phyloP scores from a whole-genome alignment of 2,329 filamentous ascomycete genomes.

The Aspergillus costaricaensis region DNA sequence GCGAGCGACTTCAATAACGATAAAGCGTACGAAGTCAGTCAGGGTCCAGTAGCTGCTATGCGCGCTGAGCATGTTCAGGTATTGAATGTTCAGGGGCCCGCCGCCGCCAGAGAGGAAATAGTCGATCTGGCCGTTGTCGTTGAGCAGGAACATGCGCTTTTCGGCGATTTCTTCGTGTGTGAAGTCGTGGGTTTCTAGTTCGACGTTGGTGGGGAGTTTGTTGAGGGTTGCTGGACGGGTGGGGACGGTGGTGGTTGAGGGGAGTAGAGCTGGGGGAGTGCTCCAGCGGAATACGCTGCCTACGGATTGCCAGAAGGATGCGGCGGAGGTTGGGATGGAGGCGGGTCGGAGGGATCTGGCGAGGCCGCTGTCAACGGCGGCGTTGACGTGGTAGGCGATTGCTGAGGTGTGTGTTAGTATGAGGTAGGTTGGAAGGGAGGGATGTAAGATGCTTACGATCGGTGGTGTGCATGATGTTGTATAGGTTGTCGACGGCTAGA shows the following conservation, averaged over 20 bases:
- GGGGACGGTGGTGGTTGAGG: slow-evolving; percentile 69
- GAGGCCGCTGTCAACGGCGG: slow-evolving; percentile 80
- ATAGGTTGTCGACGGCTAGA: slow-evolving; percentile 90
- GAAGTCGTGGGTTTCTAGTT: slow-evolving; percentile 95
- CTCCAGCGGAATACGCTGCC: slow-evolving; percentile 63
- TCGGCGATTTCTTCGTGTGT: slow-evolving; percentile 89
- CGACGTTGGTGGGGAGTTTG: slow-evolving; percentile 69
- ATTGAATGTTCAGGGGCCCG: slow-evolving; percentile 90
- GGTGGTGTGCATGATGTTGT: slow-evolving; percentile 81
- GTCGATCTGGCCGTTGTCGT: slow-evolving; percentile 96
- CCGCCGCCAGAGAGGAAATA: slow-evolving; percentile 82
- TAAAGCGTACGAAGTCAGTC: slow-evolving; percentile 82
- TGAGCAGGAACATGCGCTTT: slow-evolving; percentile 80
- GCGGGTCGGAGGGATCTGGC: slow-evolving; percentile 74
- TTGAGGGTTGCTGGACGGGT: slow-evolving; percentile 59
- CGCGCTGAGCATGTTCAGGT: slow-evolving; percentile 93
- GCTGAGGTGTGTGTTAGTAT: slow-evolving; percentile 56
- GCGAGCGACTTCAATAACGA: slow-evolving; percentile 85
- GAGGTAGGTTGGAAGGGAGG: slow-evolving; percentile 15
- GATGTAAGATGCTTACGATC: slow-evolving; percentile 49
- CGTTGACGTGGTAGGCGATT: slow-evolving; percentile 90
- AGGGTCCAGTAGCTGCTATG: slow-evolving; percentile 93
- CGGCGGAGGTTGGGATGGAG: slow-evolving; percentile 72
- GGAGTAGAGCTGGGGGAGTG: slow-evolving; percentile 53
- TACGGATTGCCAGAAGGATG: slow-evolving; percentile 66